Evolutionary conservation across 257 asterid species (phyloP), one percentile per base, ranked within the genome.

Genomic region (Ajuga chamaepitys): DNA sequence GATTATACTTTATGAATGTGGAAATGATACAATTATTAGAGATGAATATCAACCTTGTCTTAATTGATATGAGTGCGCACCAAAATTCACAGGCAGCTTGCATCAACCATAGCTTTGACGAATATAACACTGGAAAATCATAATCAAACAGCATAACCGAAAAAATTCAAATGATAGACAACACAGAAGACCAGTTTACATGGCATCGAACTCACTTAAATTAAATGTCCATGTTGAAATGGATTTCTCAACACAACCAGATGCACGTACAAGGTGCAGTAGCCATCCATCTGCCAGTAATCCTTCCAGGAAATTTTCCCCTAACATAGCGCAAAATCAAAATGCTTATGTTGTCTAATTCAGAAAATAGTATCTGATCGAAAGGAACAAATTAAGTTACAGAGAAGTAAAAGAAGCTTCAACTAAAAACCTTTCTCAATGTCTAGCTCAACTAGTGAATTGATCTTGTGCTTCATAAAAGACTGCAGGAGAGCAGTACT

Each of bases 11-110:
- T 55, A 26, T 42, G 22, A 70, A 54, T 16, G 55, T 21, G 24
- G 26, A 59, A 21, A 20, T 38, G 59, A 46, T 52, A 34, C 21
- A 37, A 9, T 9, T 30, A 21, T 28, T 58, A 28, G 28, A 75
- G 20, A 56, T 58, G 54, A 35, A 58, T 54, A 75, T 61, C 9
- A 30, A 89, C 97, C 95, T 85, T 78, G 58, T 70, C 38, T 66
- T 75, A 18, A 24, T 71, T 56, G 65, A 78, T 44, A 93, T 84
- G 74, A 94, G 51, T 51, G 74, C 58, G 70, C 86, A 77, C 96
- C 97, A 94, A 76, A 94, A 90, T 57, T 84, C 84, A 76, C 81
- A 83, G 17, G 96, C 90, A 73, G 86, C 95, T 67, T 81, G 79
- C 75, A 81, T 74, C 80, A 90, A 80, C 66, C 56, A 32, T 42